phyloP scores from a whole-genome alignment of 2,329 filamentous ascomycete species.

The Mycosphaerelloides madeirae region DNA sequence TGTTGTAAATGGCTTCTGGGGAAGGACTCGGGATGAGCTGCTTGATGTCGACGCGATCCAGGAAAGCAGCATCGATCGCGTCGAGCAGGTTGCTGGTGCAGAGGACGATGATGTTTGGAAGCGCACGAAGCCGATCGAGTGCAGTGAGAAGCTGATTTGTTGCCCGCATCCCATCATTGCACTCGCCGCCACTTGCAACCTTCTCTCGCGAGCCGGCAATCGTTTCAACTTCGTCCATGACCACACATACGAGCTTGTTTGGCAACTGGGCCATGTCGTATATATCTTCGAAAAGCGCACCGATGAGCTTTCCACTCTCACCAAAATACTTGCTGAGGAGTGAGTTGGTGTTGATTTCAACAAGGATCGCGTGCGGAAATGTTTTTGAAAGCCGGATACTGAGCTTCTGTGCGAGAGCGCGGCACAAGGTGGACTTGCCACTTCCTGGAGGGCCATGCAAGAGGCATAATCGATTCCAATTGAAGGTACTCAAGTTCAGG shows the following conservation, averaged over 20 bases:
- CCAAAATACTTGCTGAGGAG: conserved; percentile 47
- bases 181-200: conserved; percentile 38
- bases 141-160: conserved; percentile 49
- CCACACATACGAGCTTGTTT: conserved; percentile 40
- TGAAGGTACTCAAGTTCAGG: conserved; percentile 36
- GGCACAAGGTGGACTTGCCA: conserved; percentile 43
- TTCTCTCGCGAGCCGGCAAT: conserved; percentile 43
- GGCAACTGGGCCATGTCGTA: conserved; percentile 35
- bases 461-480: conserved; percentile 44
- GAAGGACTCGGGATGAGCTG: conserved; percentile 41
- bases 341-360: conserved; percentile 44
- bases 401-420: conserved; percentile 49
- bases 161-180: conserved; percentile 44
- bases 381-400: conserved; percentile 40
- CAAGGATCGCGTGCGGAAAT: conserved; percentile 35
- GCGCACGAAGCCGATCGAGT: conserved; percentile 41
- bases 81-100: conserved; percentile 49
- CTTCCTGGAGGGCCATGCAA: conserved; percentile 43
- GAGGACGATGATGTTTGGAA: conserved; percentile 45
- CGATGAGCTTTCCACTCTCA: conserved; percentile 43
- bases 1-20: conserved; percentile 42
- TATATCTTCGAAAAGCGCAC: conserved; percentile 41
- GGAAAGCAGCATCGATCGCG: conserved; percentile 45
- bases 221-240: conserved; percentile 50
- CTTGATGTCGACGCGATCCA: conserved; percentile 47